Conservation (phyloP, 352 stramenopile genomes). For the Pythium phragmitis region DNA sequence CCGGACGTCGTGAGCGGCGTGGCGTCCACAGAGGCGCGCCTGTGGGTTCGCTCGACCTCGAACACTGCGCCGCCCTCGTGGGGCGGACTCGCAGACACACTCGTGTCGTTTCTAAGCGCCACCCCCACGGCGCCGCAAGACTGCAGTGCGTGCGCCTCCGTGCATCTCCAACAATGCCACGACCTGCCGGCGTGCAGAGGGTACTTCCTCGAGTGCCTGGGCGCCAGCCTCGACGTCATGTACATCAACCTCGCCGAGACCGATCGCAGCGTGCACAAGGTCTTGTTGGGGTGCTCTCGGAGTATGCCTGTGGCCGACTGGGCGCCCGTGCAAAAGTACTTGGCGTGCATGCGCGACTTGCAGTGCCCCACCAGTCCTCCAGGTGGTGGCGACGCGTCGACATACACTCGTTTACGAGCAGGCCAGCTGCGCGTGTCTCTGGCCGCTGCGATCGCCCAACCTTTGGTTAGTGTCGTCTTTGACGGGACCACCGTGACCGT, state of each 20-base stretch:
- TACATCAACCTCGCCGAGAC: neutral
- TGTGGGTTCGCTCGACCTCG: slow-evolving; percentile 4
- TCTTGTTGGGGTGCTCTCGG: slow-evolving; percentile 2
- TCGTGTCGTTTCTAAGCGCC: neutral
- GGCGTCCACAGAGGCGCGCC: neutral
- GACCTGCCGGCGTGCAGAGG: neutral
- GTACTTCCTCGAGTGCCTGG: slow-evolving; percentile 20
- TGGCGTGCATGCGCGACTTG: slow-evolving; percentile 11
- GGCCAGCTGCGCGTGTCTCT: neutral
- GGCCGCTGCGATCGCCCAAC: neutral
- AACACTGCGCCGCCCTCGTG: neutral
- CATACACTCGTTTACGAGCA: neutral
- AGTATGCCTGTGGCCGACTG: neutral
- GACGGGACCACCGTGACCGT: neutral
- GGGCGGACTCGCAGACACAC: slow-evolving; percentile 5
- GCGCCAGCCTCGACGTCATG: slow-evolving; percentile 5
- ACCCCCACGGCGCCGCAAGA: neutral
- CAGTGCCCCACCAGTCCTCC: slow-evolving; percentile 3
- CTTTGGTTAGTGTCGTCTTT: neutral
- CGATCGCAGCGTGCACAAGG: slow-evolving; percentile 8
- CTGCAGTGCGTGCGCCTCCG: slow-evolving; percentile 3
- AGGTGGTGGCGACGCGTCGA: neutral
- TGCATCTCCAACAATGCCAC: slow-evolving; percentile 1
- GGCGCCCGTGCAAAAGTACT: slow-evolving; percentile 15
- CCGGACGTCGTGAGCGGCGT: neutral